Evolutionary conservation across 2,329 filamentous ascomycete genomes (phyloP), one percentile per base, ranked within the genome.

Genomic region (Pseudocercospora crystallina): DNA sequence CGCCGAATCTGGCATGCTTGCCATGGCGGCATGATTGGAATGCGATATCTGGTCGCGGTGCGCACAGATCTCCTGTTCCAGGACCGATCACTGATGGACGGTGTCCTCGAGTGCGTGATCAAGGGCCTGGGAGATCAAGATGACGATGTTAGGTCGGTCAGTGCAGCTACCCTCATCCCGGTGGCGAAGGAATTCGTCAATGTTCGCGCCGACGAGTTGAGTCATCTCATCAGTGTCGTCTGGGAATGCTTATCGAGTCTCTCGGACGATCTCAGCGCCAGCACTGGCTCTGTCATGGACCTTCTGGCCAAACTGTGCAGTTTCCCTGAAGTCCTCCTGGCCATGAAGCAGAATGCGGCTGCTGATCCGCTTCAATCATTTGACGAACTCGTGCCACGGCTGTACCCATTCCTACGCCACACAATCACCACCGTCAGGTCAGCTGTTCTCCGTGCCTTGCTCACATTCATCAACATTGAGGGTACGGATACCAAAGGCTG

Each of bases 271-370:
- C 79, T 99, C 13, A 97, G 91, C 69, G 94, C 94, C 3, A 97
- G 94, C 69, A 99, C 95, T 8, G 94, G 94, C 41, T 95, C 90
- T 49, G 95, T 99, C 47, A 99, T 99, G 95, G 95, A 99, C 69
- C 81, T 99, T 35, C 79, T 99, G 13, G 94, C 95, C 11, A 97
- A 94, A 53, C 82, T 99, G 2, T 99, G 94, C 74, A 87, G 90
- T 57, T 99, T 96, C 74, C 89, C 89, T 0, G 83, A 96, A 72
- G 92, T 97, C 7, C 75, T 99, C 30, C 84, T 92, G 54, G 88
- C 92, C 11, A 99, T 99, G 94, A 95, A 95, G 72, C 76, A 78
- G 29, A 96, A 95, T 49, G 92, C 92, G 7, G 83, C 84, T 7
- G 80, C 87, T 62, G 88, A 96, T 64, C 81, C 89, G 10, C 86